Evolutionary conservation across 2,329 filamentous ascomycete genomes (phyloP), one percentile per base, ranked within the genome.

Genomic region (Penicillium sp.): DNA sequence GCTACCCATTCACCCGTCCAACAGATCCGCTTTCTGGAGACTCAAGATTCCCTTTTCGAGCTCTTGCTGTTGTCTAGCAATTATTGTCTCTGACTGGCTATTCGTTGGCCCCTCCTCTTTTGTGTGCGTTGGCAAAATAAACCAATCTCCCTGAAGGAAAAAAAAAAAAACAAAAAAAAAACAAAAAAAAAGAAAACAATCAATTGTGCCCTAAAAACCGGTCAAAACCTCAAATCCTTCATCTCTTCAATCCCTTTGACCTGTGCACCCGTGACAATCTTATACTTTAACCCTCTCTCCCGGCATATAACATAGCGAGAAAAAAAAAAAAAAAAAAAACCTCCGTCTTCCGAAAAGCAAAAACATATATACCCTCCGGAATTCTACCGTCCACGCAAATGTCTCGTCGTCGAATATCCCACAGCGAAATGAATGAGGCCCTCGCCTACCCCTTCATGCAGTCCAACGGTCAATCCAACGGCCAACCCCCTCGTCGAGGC

Each of bases 391-490:
- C 16, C 16, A 31, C 23, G 19, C 23, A 39, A 27, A 52, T 75
- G 73, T 72, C 72, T 66, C 72, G 71, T 64, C 73, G 72, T 47
- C 67, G 71, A 65, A 66, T 69, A 27, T 73, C 73, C 27, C 68
- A 75, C 62, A 74, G 68, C 62, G 73, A 74, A 45, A 65, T 71
- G 62, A 75, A 73, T 51, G 70, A 72, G 55, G 66, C 70, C 10
- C 47, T 68, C 58, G 71, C 73, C 36, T 73, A 75, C 63, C 70
- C 72, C 2, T 73, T 68, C 61, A 62, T 53, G 63, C 64, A 69
- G 40, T 61, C 58, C 31, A 51, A 65, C 50, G 36, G 49, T 19
- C 63, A 68, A 50, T 64, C 51, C 23, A 50, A 65, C 47, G 60
- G 60, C 34, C 57, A 62, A 49, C 63, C 63, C 40, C 69, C 61